phyloP scores from a whole-genome alignment of 2,329 filamentous ascomycete genomes.

The Nemania serpens region DNA sequence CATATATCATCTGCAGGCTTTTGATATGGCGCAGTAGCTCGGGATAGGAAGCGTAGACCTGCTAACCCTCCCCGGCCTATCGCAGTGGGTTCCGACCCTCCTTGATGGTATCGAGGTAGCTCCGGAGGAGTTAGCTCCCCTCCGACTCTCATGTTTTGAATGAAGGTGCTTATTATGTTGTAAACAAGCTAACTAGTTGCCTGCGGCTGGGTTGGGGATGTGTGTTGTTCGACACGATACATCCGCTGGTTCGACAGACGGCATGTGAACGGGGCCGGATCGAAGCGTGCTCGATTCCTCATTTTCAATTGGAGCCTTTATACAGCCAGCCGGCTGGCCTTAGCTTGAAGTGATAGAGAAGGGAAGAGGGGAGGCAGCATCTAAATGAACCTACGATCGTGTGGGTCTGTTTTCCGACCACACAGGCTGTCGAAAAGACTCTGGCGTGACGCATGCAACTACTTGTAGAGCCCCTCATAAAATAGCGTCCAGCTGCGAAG shows the following conservation, averaged over 20 bases:
- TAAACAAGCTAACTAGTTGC: not conserved
- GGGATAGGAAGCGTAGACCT: not conserved
- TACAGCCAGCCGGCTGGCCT: not conserved
- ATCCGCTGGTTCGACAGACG: not conserved
- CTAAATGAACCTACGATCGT: too few species aligned
- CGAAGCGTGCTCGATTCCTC: not conserved
- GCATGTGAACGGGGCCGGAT: not conserved
- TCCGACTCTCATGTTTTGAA: not conserved
- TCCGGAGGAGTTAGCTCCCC: not conserved
- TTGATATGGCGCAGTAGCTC: slow-evolving; percentile 2
- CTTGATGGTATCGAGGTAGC: slow-evolving; percentile 4
- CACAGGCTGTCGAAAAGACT: too few species aligned
- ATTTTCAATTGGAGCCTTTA: not conserved
- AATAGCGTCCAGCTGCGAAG: not conserved
- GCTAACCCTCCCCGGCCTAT: slow-evolving; percentile 9
- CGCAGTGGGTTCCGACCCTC: slow-evolving; percentile 6
- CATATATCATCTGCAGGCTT: slow-evolving; percentile 5
- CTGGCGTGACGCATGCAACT: too few species aligned
- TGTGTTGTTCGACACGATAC: slow-evolving; percentile 1
- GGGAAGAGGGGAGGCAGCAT: not conserved
- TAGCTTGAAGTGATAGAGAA: not conserved
- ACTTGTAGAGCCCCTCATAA: too few species aligned
- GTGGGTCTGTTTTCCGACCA: too few species aligned
- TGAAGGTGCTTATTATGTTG: not conserved
- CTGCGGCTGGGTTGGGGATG: not conserved